These are phyloP conservation scores for Medicago ruthenica DNA, from an alignment of 306 rosid genomes.

Conservation along the genomic window DNA sequence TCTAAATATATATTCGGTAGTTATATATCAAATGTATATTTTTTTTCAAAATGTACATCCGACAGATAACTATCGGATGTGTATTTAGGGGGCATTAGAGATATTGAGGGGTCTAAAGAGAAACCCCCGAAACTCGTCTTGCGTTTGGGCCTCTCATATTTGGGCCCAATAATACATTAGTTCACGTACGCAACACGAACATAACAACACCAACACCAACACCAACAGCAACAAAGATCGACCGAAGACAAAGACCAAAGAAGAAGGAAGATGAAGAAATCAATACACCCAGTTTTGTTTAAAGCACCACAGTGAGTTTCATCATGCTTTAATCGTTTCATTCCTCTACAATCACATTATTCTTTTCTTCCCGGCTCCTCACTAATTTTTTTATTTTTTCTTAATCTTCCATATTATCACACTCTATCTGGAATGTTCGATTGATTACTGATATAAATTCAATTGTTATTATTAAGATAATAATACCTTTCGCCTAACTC, in stretches of 20 bases:
- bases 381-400: background rate
- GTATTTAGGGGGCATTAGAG: too few relatives aligned
- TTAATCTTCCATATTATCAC: background rate
- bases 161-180: constrained; percentile 14
- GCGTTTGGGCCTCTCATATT: too few relatives aligned
- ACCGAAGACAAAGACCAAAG: constrained; percentile 8
- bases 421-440: constrained; percentile 20
- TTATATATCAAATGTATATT: too few relatives aligned
- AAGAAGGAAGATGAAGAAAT: background rate
- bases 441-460: background rate
- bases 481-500: constrained; percentile 1
- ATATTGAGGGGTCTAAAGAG: too few relatives aligned
- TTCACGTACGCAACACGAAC: constrained; percentile 44
- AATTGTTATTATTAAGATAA: background rate
- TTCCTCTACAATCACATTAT: background rate
- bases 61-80: too few relatives aligned
- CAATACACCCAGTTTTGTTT: constrained; percentile 27
- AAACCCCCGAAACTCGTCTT: too few relatives aligned
- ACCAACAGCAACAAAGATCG: too few relatives aligned
- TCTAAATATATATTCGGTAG: too few relatives aligned
- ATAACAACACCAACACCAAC: too few relatives aligned
- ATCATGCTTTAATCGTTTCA: background rate
- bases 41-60: too few relatives aligned
- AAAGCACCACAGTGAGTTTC: constrained; percentile 23
- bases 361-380: background rate